phyloP scores from a whole-genome alignment of 2,329 filamentous ascomycete genomes.

The Scolecobasidium constrictum region DNA sequence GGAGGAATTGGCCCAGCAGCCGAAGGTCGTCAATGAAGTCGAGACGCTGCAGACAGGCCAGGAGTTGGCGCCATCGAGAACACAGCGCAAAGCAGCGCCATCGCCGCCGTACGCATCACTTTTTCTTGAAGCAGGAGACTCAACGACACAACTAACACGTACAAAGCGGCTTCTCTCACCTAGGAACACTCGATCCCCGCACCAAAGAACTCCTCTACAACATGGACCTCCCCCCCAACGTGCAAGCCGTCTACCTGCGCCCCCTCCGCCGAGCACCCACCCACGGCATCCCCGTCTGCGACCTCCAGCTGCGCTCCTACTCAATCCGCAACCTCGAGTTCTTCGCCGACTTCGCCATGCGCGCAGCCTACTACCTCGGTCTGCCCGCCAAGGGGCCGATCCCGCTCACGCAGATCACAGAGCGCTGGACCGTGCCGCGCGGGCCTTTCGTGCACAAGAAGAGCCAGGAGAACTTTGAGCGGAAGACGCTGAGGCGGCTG shows the following conservation, averaged over 20 bases:
- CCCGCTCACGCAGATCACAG: constrained; percentile 72
- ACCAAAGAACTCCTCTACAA: constrained; percentile 5
- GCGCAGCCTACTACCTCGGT: constrained; percentile 86
- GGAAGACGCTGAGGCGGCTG: constrained; percentile 72
- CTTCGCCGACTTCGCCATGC: constrained; percentile 87
- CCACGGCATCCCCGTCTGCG: constrained; percentile 73
- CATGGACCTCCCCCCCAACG: constrained; percentile 58
- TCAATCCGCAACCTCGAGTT: constrained; percentile 83
- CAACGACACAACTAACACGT: neutral
- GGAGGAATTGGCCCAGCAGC: neutral
- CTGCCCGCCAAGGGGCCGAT: constrained; percentile 78
- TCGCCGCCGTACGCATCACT: constrained; percentile 1
- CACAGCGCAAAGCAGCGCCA: neutral
- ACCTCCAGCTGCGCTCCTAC: constrained; percentile 89
- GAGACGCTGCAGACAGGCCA: neutral
- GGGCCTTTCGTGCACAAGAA: constrained; percentile 95
- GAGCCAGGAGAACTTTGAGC: constrained; percentile 93
- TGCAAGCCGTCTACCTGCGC: constrained; percentile 77
- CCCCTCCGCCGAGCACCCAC: constrained; percentile 66
- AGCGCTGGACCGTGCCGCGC: constrained; percentile 89
- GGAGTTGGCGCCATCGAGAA: neutral
- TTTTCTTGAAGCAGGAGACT: no score
- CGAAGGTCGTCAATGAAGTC: neutral
- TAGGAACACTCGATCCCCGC: constrained; percentile 5
- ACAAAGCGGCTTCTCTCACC: constrained; percentile 3